Evolutionary conservation across 768 basidiomycete species (phyloP).

Genomic region (Daedalea quercina): DNA sequence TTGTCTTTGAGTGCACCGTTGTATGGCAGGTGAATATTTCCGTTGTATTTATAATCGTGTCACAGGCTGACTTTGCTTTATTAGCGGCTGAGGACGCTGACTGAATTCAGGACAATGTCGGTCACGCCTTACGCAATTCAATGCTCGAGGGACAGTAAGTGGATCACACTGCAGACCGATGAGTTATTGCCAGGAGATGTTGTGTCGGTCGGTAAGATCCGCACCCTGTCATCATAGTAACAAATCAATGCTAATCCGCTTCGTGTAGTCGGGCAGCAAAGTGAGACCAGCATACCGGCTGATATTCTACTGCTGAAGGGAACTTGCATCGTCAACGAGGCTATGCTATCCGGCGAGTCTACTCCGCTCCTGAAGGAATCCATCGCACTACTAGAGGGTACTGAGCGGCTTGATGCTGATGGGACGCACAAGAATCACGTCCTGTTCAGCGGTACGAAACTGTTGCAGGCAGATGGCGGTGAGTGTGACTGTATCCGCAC

Average conservation of each 20-base stretch:
- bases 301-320: conserved; percentile 91
- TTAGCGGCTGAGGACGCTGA: conserved; percentile 87
- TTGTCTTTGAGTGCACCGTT: conserved; percentile 98
- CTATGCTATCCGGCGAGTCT: conserved; percentile 98
- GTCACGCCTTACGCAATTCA: conserved; percentile 86
- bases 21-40: conserved; percentile 81
- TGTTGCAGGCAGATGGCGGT: conserved; percentile 70
- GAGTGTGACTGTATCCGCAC: conserved; percentile 7
- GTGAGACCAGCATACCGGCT: conserved; percentile 87
- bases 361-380: conserved; percentile 96
- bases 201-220: conserved; percentile 69
- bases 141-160: conserved; percentile 72
- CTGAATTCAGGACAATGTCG: conserved; percentile 96
- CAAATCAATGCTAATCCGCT: conserved; percentile 2
- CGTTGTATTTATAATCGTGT: background rate
- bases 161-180: conserved; percentile 78
- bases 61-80: conserved; percentile 3
- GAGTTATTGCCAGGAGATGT: conserved; percentile 89
- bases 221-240: conserved; percentile 3
- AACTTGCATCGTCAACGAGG: conserved; percentile 96
- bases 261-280: conserved; percentile 49
- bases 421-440: conserved; percentile 81
- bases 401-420: conserved; percentile 80
- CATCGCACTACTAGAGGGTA: conserved; percentile 72
- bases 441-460: conserved; percentile 95